These are phyloP conservation scores for Chiua virens DNA, from an alignment of 768 basidiomycete genomes.

Conservation along the genomic window DNA sequence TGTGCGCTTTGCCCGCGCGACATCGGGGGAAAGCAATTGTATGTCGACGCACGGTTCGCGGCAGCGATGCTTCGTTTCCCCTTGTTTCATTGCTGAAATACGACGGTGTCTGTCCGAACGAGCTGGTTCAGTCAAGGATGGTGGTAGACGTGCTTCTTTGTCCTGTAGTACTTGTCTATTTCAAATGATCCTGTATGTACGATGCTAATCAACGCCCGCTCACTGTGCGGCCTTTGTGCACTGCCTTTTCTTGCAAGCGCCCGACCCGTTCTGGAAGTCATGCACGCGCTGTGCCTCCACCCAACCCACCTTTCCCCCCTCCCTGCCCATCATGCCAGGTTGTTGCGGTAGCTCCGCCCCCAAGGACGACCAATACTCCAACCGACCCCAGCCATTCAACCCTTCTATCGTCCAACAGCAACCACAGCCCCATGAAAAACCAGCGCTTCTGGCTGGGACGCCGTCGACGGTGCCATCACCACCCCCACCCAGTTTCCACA, in stretches of 20 bases:
- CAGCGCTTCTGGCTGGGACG: constrained; percentile 34
- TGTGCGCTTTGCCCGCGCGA: neutral
- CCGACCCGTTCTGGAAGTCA: neutral
- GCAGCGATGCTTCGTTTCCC: too few species aligned
- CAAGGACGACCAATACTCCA: constrained; percentile 32
- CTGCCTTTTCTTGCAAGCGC: constrained; percentile 17
- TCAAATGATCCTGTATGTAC: too few species aligned
- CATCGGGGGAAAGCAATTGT: neutral
- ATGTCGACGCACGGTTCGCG: too few species aligned
- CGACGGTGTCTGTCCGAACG: too few species aligned
- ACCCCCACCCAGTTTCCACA: constrained; percentile 42
- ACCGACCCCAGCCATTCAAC: constrained; percentile 30
- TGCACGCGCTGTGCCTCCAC: too few species aligned
- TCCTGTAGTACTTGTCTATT: too few species aligned
- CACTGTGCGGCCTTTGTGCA: constrained; percentile 1
- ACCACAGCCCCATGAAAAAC: constrained; percentile 49
- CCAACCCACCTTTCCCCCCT: too few species aligned
- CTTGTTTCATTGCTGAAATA: too few species aligned
- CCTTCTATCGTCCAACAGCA: constrained; percentile 50
- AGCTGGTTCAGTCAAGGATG: too few species aligned
- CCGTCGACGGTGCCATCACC: constrained; percentile 39
- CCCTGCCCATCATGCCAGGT: constrained; percentile 55
- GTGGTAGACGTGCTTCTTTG: too few species aligned
- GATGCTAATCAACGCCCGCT: too few species aligned
- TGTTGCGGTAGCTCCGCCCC: constrained; percentile 61